Conservation (phyloP, 31 red algal species). For the Bonnemaisonia californica region DNA sequence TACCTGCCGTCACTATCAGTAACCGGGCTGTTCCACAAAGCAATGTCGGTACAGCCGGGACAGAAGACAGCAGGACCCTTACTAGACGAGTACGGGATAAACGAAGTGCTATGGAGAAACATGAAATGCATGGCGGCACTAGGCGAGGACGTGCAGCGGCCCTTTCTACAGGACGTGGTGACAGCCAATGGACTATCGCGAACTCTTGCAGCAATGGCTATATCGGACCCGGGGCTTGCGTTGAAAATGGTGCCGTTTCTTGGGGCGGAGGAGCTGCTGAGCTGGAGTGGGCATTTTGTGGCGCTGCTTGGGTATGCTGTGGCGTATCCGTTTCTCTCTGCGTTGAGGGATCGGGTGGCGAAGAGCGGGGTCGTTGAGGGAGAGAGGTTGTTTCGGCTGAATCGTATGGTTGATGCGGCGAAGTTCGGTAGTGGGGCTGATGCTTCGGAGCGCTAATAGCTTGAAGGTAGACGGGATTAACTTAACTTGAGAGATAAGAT, state of each 20-base stretch:
- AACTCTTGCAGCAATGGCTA: constrained; percentile 62
- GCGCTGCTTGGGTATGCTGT: constrained; percentile 65
- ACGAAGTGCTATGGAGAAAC: constrained; percentile 79
- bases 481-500: no score
- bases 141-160: constrained; percentile 60
- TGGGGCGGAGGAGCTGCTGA: constrained; percentile 52
- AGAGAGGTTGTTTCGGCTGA: constrained; percentile 42
- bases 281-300: constrained; percentile 69
- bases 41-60: constrained; percentile 79
- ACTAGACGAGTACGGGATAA: constrained; percentile 71
- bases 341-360: constrained; percentile 1
- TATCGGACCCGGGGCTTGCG: constrained; percentile 57
- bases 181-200: constrained; percentile 65
- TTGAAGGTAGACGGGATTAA: no score
- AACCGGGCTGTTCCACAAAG: constrained; percentile 85
- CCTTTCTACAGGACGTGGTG: constrained; percentile 90
- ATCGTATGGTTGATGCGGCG: constrained; percentile 53
- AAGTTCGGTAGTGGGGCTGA: constrained; percentile 69
- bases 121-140: constrained; percentile 75
- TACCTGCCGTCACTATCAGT: constrained; percentile 84
- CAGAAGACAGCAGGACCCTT: constrained; percentile 61
- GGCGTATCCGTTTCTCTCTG: constrained; percentile 12
- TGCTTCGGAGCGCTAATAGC: constrained; percentile 14
- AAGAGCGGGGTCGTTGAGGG: constrained; percentile 6
- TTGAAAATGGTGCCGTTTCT: constrained; percentile 57